Percentiles rank a stretch among this genome's conserved stretches.
These are phyloP conservation scores for Trichomonascaceae sp. DNA, from an alignment of 1,139 yeast species.

Conservation along the genomic window DNA sequence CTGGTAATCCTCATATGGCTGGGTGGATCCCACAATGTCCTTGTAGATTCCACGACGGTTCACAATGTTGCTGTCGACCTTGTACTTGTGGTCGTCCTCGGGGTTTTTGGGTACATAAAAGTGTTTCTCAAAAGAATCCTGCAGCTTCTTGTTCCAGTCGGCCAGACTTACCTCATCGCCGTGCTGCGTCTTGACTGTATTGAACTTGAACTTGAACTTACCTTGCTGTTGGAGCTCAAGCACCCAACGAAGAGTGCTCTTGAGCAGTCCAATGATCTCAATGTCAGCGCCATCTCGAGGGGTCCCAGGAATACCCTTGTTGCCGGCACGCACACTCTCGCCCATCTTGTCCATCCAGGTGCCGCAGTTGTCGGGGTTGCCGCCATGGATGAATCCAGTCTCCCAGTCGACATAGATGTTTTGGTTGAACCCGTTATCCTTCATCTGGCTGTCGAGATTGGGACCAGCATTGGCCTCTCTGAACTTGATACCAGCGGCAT, in stretches of 20 bases:
- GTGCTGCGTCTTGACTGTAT: constrained; percentile 33
- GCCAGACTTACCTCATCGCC: constrained; percentile 40
- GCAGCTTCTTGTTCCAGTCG: constrained; percentile 63
- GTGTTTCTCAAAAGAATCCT: constrained; percentile 61
- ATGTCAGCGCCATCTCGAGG: constrained; percentile 97
- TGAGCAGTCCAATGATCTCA: constrained; percentile 80
- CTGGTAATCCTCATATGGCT: constrained; percentile 88
- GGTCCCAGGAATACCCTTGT: constrained; percentile 87
- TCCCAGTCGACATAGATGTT: constrained; percentile 73
- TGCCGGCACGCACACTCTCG: constrained; percentile 71
- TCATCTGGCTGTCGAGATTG: constrained; percentile 81
- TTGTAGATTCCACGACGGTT: constrained; percentile 91
- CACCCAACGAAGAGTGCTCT: constrained; percentile 74
- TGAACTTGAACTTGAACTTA: constrained; percentile 39
- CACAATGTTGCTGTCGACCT: constrained; percentile 49
- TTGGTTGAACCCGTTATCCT: constrained; percentile 82
- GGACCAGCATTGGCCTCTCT: constrained; percentile 96
- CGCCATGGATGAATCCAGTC: constrained; percentile 82
- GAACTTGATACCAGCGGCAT: constrained; percentile 76
- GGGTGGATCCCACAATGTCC: constrained; percentile 68
- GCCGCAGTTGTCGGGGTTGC: constrained; percentile 87
- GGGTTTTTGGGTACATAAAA: constrained; percentile 62
- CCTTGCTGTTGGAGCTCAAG: constrained; percentile 42
- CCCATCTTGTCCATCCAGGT: constrained; percentile 99
- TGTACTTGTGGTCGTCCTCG: constrained; percentile 44